phyloP scores from a whole-genome alignment of 805 yeast species.

The Starmerella geochares region DNA sequence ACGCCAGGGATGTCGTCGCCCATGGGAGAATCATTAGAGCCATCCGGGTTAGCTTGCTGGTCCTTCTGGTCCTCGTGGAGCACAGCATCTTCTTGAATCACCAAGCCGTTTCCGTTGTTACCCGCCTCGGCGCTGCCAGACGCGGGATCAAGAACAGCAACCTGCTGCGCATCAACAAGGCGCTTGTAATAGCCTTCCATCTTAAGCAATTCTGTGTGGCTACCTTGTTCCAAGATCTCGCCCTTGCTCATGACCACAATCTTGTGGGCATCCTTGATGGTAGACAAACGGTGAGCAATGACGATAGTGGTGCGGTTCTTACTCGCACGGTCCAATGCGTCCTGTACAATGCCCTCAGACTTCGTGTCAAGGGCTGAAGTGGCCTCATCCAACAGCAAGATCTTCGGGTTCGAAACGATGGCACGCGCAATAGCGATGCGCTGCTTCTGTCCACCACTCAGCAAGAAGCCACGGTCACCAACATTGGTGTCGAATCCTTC shows the following conservation, averaged over 20 bases:
- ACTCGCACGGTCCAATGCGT: constrained; percentile 34
- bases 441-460: constrained; percentile 67
- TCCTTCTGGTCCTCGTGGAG: constrained; percentile 14
- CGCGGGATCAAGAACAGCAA: constrained; percentile 13
- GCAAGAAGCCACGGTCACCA: constrained; percentile 47
- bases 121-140: constrained; percentile 16
- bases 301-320: constrained; percentile 41
- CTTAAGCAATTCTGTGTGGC: constrained; percentile 33
- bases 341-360: constrained; percentile 36
- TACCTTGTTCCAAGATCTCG: constrained; percentile 42
- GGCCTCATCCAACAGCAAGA: constrained; percentile 56
- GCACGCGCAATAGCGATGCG: constrained; percentile 64
- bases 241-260: constrained; percentile 45
- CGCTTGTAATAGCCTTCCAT: constrained; percentile 27
- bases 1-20: constrained; percentile 23
- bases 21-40: not conserved
- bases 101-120: constrained; percentile 16
- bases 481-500: constrained; percentile 71
- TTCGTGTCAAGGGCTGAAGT: constrained; percentile 49
- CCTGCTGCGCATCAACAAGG: constrained; percentile 34
- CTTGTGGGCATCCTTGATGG: constrained; percentile 47
- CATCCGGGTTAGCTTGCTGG: not conserved
- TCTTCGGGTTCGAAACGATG: constrained; percentile 49
- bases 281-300: constrained; percentile 50
- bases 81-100: constrained; percentile 20